These are phyloP conservation scores for Pyrrhoderma noxium DNA, from an alignment of 1,284 basidiomycete species.

Conservation along the genomic window DNA sequence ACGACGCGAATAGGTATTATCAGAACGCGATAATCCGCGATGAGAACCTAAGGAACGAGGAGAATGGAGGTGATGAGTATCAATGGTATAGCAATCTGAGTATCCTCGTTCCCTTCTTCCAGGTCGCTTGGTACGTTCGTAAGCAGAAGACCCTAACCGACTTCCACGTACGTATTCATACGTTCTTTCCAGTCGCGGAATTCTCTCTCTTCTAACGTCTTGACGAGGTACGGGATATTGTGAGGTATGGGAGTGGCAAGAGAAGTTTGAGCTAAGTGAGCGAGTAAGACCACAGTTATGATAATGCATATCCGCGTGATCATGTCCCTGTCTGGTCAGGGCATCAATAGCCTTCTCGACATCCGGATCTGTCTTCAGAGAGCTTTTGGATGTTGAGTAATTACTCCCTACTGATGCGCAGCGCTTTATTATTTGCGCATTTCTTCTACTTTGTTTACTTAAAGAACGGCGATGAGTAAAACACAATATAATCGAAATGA, in stretches of 20 bases:
- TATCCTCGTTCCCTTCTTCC: not conserved
- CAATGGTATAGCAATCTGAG: not conserved
- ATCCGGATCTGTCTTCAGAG: conserved; percentile 6
- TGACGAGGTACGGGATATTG: conserved; percentile 9
- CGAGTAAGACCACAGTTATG: no score
- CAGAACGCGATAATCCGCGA: no score
- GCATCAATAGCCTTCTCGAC: conserved; percentile 16
- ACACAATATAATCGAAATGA: conserved; percentile 23
- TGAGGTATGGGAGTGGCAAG: not conserved
- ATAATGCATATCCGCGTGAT: no score
- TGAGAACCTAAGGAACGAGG: no score
- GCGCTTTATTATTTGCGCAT: conserved; percentile 6
- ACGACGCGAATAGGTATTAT: no score
- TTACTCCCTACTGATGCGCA: conserved; percentile 3
- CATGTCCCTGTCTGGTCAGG: not conserved
- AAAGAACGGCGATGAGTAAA: conserved; percentile 15
- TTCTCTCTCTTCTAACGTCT: conserved; percentile 11
- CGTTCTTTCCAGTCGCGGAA: conserved; percentile 1
- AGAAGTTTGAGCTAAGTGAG: no score
- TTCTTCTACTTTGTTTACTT: conserved; percentile 9
- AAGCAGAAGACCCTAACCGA: not conserved
- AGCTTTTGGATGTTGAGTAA: not conserved
- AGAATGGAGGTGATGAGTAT: no score
- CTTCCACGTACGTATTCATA: not conserved
- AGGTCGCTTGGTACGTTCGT: not conserved